Evolutionary conservation across 2,329 filamentous ascomycete genomes (phyloP).

Genomic region (Neopestalotiopsis rosae): DNA sequence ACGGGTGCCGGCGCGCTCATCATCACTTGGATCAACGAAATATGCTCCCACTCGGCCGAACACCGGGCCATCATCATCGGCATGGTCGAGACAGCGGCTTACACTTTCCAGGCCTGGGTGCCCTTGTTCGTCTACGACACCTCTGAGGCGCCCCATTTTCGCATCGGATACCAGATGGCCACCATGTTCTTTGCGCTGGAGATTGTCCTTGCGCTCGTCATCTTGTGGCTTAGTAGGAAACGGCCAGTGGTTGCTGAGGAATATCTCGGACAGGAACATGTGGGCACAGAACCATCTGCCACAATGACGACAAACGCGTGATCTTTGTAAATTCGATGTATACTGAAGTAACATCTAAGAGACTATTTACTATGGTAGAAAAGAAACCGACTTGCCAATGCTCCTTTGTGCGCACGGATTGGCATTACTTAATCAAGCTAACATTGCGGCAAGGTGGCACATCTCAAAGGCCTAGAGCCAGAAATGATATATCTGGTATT

Average conservation of each 20-base stretch:
- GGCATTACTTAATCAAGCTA: no score
- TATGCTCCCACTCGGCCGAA: constrained; percentile 50
- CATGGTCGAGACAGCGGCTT: constrained; percentile 51
- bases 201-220: constrained; percentile 23
- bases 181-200: constrained; percentile 26
- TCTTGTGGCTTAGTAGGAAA: constrained; percentile 21
- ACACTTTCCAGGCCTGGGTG: constrained; percentile 50
- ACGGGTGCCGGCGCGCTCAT: constrained; percentile 40
- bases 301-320: neutral
- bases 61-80: constrained; percentile 54
- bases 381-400: no score
- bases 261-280: neutral
- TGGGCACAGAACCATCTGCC: neutral
- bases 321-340: no score
- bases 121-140: constrained; percentile 43
- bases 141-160: constrained; percentile 44
- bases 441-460: no score
- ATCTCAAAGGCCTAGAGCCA: no score
- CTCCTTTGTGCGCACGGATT: no score
- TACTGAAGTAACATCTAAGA: no score
- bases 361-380: no score
- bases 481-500: no score
- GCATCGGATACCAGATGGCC: constrained; percentile 39
- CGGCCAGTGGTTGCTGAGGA: constrained; percentile 17
- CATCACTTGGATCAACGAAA: constrained; percentile 54